Evolutionary conservation across 768 basidiomycete genomes (phyloP), one percentile per base, ranked within the genome.

Genomic region (Postia placenta): DNA sequence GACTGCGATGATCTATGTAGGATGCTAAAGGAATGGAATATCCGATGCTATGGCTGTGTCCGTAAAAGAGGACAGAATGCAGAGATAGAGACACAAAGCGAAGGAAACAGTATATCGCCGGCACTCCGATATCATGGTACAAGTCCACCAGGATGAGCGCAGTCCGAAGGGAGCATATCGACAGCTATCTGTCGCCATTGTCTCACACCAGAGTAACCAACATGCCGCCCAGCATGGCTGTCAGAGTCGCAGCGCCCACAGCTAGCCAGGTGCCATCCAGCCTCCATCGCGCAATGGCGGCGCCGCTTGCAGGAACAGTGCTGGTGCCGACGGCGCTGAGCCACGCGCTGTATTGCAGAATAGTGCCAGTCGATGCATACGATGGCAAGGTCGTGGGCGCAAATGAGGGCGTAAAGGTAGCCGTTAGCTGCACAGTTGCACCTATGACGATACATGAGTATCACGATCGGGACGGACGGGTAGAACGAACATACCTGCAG

Each of bases 401-500:
- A 46, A 61, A 67, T 17, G 61, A 52, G 1, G 69, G 66, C 0
- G 67, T 69, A 51, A 69, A 71, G 2, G 59, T 65, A 20, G 56
- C 68, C n/a, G 47, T 26, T 22, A 61, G 47, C 11, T 45, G 50
- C 4, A 56, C 44, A 1, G 57, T 56, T n/a, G 59, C 52, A 38
- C 59, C 61, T 63, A 28, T 5, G 35, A 24, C 17, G 27, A 20
- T 27, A 11, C 24, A 25, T 30, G 30, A 20, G n/a, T 12, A n/a
- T 17, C 22, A 26, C 25, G 36, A 24, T 7, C 24, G 23, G 26
- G 11, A 27, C 26, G 27, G 40, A 17, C n/a, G 5, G 19, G 15
- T 3, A 23, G 26, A 42, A 30, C 9, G 5, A 40, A 51, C 59
- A 15, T 49, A 47, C 66, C 67, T 40, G 45, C 49, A n/a, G 57